phyloP scores from a whole-genome alignment of 371 early-diverging fungal genomes.

The Blakeslea trispora region DNA sequence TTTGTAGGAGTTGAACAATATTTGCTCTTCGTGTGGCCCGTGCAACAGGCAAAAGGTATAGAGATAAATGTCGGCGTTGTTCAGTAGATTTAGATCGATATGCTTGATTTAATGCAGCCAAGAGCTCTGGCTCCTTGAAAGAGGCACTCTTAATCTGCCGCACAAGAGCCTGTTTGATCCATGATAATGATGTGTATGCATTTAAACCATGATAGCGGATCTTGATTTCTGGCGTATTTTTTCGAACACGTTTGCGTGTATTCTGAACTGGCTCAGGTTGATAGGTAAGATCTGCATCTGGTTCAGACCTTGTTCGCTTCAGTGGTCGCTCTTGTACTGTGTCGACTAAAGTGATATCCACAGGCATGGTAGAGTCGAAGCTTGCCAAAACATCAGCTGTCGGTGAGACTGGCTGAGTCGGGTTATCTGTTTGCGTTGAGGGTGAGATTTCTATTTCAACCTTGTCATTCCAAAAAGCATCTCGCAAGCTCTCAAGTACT shows the following conservation, averaged over 20 bases:
- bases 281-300: not conserved
- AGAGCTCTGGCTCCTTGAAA: constrained; percentile 11
- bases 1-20: not conserved
- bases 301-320: constrained; percentile 1
- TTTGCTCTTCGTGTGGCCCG: constrained; percentile 10
- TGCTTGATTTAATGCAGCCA: not conserved
- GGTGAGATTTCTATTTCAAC: not conserved
- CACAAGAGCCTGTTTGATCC: not conserved
- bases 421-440: not conserved
- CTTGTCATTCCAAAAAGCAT: constrained; percentile 21
- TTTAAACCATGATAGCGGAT: not conserved
- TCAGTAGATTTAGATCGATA: constrained; percentile 9
- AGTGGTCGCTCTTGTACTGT: not conserved
- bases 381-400: not conserved
- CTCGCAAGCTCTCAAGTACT: constrained; percentile 20
- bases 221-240: not conserved
- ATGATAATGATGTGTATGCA: constrained; percentile 4
- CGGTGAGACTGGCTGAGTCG: not conserved
- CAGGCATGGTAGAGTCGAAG: too few species aligned
- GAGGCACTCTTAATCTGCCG: constrained; percentile 1
- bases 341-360: not conserved
- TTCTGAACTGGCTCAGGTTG: not conserved
- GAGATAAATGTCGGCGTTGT: constrained; percentile 16
- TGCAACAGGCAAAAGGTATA: constrained; percentile 20
- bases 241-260: not conserved